Conservation (phyloP, 192 early-diverging fungal species). For the Coemansia sp. region DNA sequence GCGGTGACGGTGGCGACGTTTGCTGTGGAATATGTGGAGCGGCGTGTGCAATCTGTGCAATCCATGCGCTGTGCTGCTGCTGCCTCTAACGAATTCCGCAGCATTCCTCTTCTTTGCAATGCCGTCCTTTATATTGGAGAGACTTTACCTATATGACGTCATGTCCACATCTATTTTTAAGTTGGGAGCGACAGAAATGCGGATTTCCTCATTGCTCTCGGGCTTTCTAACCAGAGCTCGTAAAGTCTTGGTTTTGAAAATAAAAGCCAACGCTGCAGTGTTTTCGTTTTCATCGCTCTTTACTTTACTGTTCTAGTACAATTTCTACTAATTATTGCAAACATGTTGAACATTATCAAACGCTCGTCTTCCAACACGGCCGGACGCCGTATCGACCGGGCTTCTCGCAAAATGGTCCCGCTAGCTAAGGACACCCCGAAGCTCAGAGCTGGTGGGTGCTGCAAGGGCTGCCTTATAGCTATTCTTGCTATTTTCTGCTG, state of each 20-base stretch:
- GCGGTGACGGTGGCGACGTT: background rate
- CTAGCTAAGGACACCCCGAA: background rate
- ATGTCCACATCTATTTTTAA: background rate
- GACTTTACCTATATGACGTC: background rate
- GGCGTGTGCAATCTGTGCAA: too few relatives aligned
- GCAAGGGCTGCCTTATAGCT: too few relatives aligned
- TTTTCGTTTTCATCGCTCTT: background rate
- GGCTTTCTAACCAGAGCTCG: too few relatives aligned
- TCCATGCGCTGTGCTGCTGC: too few relatives aligned
- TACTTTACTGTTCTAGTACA: background rate
- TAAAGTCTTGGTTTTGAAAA: too few relatives aligned
- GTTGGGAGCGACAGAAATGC: too few relatives aligned
- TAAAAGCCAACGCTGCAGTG: too few relatives aligned
- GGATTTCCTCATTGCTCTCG: too few relatives aligned
- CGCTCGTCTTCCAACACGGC: background rate
- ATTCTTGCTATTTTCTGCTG: too few relatives aligned
- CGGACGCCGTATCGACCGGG: background rate
- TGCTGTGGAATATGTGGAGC: background rate
- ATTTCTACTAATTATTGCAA: background rate
- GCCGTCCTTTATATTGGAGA: too few relatives aligned
- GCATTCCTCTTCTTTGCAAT: too few relatives aligned
- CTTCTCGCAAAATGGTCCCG: background rate
- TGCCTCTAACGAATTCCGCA: too few relatives aligned
- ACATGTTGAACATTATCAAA: background rate
- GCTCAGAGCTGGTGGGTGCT: background rate